These are phyloP conservation scores for Tanozyma kutaoensis DNA, from an alignment of 805 yeast genomes.

Conservation along the genomic window DNA sequence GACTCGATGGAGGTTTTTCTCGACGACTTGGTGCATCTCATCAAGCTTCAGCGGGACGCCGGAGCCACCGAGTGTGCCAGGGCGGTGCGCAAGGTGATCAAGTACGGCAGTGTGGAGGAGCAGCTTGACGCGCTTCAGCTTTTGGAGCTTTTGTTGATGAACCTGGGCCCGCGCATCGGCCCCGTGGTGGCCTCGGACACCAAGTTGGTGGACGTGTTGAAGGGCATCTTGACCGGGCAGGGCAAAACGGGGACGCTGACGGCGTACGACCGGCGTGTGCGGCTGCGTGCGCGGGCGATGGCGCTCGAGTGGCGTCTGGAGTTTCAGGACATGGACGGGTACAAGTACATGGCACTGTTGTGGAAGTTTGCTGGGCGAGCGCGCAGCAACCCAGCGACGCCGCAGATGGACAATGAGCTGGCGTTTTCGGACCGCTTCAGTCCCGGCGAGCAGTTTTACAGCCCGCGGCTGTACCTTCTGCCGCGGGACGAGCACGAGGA, in stretches of 20 bases:
- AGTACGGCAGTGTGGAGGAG: slow-evolving; percentile 60
- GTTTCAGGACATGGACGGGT: slow-evolving; percentile 34
- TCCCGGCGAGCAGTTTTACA: too few species aligned
- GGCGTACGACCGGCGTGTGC: slow-evolving; percentile 27
- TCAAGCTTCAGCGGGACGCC: slow-evolving; percentile 17
- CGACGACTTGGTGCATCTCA: slow-evolving; percentile 44
- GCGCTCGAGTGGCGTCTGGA: slow-evolving; percentile 59
- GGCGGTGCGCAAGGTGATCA: slow-evolving; percentile 76
- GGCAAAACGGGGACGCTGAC: slow-evolving; percentile 21
- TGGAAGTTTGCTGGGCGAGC: too few species aligned
- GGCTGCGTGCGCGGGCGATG: slow-evolving; percentile 33
- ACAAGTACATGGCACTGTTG: slow-evolving; percentile 33
- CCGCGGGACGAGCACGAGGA: too few species aligned
- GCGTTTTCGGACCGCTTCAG: too few species aligned
- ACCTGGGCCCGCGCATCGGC: slow-evolving; percentile 29
- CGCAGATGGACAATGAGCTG: too few species aligned
- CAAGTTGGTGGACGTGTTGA: slow-evolving; percentile 51
- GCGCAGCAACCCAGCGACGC: too few species aligned
- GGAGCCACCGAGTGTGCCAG: slow-evolving; percentile 72
- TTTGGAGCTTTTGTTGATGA: slow-evolving; percentile 24
- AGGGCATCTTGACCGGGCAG: slow-evolving; percentile 28
- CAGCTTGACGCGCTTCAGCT: slow-evolving; percentile 50
- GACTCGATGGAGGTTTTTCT: slow-evolving; percentile 31
- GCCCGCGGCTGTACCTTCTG: too few species aligned
- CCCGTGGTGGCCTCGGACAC: slow-evolving; percentile 49